Evolutionary conservation across 768 basidiomycete species (phyloP).

Genomic region (Rhodocollybia butyracea): DNA sequence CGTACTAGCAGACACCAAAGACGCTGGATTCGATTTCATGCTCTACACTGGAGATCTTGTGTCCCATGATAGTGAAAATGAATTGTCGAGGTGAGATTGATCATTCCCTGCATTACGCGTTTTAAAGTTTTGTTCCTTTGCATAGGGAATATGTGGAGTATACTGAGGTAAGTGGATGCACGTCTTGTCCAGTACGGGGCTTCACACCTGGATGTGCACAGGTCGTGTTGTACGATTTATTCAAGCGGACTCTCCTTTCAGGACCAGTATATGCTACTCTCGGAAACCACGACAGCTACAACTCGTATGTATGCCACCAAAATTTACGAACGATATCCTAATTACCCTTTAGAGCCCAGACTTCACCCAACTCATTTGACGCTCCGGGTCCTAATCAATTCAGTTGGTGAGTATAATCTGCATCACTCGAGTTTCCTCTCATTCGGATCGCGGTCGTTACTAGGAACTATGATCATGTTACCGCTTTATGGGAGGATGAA

Average conservation of each 20-base stretch:
- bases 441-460: background rate
- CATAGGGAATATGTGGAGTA: conserved; percentile 57
- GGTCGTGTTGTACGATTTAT: conserved; percentile 64
- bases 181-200: background rate
- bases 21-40: conserved; percentile 60
- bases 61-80: conserved; percentile 65
- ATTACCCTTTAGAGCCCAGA: conserved; percentile 42
- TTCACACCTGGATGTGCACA: no score
- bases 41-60: conserved; percentile 75
- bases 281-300: conserved; percentile 77
- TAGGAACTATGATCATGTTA: conserved; percentile 78
- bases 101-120: background rate
- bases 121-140: no score
- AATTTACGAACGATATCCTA: background rate
- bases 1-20: conserved; percentile 54
- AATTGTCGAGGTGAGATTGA: conserved; percentile 54
- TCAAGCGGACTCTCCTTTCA: conserved; percentile 56
- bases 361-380: conserved; percentile 57
- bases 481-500: conserved; percentile 67
- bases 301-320: conserved; percentile 39
- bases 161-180: conserved; percentile 46
- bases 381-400: conserved; percentile 56
- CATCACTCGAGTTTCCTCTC: background rate
- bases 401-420: conserved; percentile 56
- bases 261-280: conserved; percentile 75